phyloP scores from a whole-genome alignment of 768 basidiomycete genomes.

The Zangia roseola region DNA sequence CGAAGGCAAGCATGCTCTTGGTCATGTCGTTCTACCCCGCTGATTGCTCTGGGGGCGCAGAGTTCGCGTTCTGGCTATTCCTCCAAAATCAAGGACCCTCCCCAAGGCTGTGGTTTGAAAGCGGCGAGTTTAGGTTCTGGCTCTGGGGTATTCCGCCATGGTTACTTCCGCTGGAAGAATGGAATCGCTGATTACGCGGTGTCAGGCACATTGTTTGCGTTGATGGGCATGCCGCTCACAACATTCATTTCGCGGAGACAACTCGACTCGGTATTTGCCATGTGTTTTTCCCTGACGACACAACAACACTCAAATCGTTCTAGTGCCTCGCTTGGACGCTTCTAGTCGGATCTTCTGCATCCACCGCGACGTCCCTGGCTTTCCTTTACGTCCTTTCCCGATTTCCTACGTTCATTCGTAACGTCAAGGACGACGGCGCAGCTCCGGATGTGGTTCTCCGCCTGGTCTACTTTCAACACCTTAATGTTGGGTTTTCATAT shows the following conservation, averaged over 20 bases:
- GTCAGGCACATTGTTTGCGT: slow-evolving; percentile 59
- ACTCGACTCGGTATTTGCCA: slow-evolving; percentile 50
- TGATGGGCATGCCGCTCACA: slow-evolving; percentile 73
- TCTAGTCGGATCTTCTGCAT: slow-evolving; percentile 64
- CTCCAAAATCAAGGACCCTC: slow-evolving; percentile 73
- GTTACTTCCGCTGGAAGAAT: not conserved
- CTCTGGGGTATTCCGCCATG: slow-evolving; percentile 47
- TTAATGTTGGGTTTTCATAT: slow-evolving; percentile 57
- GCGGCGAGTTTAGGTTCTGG: slow-evolving; percentile 78
- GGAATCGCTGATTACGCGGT: slow-evolving; percentile 14
- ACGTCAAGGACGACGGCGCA: slow-evolving; percentile 72
- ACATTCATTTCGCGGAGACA: slow-evolving; percentile 57
- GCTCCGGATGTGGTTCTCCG: slow-evolving; percentile 73
- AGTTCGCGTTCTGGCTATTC: slow-evolving; percentile 82
- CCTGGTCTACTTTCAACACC: slow-evolving; percentile 69
- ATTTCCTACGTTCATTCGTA: slow-evolving; percentile 69
- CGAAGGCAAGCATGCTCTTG: slow-evolving; percentile 51
- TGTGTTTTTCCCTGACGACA: not conserved
- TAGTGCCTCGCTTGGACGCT: slow-evolving; percentile 78
- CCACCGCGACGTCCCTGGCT: slow-evolving; percentile 62
- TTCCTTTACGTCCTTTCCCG: slow-evolving; percentile 71
- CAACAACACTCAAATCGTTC: slow-evolving; percentile 10
- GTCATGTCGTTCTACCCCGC: not conserved
- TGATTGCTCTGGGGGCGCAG: slow-evolving; percentile 35
- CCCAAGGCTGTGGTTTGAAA: slow-evolving; percentile 74